These are phyloP conservation scores for Maudiozyma pseudohumilis DNA, from an alignment of 805 yeast genomes.

Conservation along the genomic window DNA sequence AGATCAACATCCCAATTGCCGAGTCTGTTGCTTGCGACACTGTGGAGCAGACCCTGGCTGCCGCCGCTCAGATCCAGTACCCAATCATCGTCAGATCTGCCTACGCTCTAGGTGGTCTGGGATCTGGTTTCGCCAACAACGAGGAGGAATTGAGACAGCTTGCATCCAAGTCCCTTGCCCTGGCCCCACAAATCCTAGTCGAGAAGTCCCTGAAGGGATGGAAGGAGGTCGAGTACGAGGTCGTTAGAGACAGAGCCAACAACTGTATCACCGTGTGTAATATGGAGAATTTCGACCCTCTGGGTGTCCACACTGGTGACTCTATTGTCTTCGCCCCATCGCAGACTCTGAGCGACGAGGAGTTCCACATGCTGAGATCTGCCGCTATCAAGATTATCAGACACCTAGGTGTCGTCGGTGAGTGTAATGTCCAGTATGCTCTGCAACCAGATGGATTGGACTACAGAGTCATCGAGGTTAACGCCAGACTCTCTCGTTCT, in stretches of 20 bases:
- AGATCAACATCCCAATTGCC: slow-evolving; percentile 92
- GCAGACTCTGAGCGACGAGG: slow-evolving; percentile 93
- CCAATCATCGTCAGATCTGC: slow-evolving; percentile 98
- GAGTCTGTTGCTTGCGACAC: slow-evolving; percentile 92
- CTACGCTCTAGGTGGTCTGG: slow-evolving; percentile 93
- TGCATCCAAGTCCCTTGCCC: slow-evolving; percentile 78
- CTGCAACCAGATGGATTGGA: slow-evolving; percentile 92
- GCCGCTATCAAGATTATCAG: slow-evolving; percentile 97
- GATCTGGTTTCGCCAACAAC: slow-evolving; percentile 91
- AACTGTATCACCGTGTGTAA: slow-evolving; percentile 98
- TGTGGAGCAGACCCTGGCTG: slow-evolving; percentile 85
- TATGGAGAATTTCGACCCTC: slow-evolving; percentile 98
- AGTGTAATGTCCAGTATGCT: slow-evolving; percentile 96
- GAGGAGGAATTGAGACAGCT: slow-evolving; percentile 74
- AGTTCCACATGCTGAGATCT: slow-evolving; percentile 93
- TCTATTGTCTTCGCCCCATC: slow-evolving; percentile 98
- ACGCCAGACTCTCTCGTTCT: slow-evolving; percentile 93
- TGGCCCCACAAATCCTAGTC: slow-evolving; percentile 91
- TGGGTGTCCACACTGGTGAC: slow-evolving; percentile 98
- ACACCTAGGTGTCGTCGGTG: slow-evolving; percentile 98
- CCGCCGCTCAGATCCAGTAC: slow-evolving; percentile 81
- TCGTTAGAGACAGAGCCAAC: slow-evolving; percentile 90
- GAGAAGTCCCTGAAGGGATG: slow-evolving; percentile 97
- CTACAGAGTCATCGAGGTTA: slow-evolving; percentile 93
- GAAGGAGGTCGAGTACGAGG: slow-evolving; percentile 98